Base-by-base conservation (phyloP, 257 asterid species). In the Solanum habrochaites region DNA sequence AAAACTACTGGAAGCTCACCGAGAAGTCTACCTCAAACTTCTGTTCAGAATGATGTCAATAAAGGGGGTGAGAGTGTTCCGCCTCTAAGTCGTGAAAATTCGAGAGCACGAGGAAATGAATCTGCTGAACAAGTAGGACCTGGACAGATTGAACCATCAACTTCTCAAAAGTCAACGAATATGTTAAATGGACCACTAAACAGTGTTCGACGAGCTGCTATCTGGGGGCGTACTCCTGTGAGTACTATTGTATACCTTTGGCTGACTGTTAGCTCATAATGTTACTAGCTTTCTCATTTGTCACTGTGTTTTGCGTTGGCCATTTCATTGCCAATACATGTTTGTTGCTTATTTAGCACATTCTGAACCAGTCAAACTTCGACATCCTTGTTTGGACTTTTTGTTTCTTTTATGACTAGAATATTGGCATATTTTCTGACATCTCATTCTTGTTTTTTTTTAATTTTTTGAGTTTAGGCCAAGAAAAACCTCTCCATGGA, bases 401-500 rank as follows among this genome's bases (percentile, higher is more conserved):
- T 52, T 39, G 13, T n/a, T 16, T 85, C 21, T 43, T 47, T 85
- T 69, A 18, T 70, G 12, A 67, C 66, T 42, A 70, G 31, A 85
- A 35, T 47, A 70, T 85, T 85, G 69, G 67, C 14, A 27, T 72
- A 73, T 90, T 43, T 35, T 87, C 64, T 27, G 64, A 49, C 52
- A 70, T 86, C 74, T 47, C 40, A 77, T 85, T 70, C 78, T 66
- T 84, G 40, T 43, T 84, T 87, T 31, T 45, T 31, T 31, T 45
- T 88, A 52, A 69, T 69, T 69, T 16, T 92, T 87, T 88, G 89
- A 60, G 39, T 90, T 83, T 91, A 96, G 99, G 99, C 89, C 90
- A 95, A 90, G 95, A 97, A 94, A 95, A 94, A 96, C 90, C 97
- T 92, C 43, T 93, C 98, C 20, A 93, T 90, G 96, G 99, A 97